phyloP scores from a whole-genome alignment of 2,329 filamentous ascomycete species.

The Ceratocystis harringtonii region DNA sequence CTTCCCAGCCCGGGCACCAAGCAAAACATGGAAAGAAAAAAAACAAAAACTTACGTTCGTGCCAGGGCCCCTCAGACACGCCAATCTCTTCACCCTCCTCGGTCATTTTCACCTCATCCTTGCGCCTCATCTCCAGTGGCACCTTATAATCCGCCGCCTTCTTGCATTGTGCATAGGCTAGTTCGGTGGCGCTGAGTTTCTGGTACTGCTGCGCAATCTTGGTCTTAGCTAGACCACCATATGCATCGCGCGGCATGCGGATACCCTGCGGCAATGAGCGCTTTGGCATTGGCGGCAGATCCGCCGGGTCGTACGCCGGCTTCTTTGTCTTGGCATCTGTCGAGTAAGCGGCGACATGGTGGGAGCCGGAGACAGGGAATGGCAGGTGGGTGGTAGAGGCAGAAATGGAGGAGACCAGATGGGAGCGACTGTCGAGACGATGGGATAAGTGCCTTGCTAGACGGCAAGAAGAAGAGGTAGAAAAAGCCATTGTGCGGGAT shows the following conservation, averaged over 20 bases:
- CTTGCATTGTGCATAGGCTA: conserved; percentile 61
- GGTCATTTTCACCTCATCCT: conserved; percentile 52
- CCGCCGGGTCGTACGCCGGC: not conserved
- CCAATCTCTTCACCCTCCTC: conserved; percentile 73
- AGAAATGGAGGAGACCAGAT: not conserved
- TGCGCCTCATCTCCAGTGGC: conserved; percentile 48
- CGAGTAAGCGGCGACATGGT: not conserved
- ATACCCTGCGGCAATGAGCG: conserved; percentile 12
- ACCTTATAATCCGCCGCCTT: conserved; percentile 63
- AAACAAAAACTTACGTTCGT: conserved; percentile 45
- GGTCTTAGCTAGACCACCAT: conserved; percentile 11
- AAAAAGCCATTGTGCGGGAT: conserved; percentile 5
- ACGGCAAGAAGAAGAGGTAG: not conserved
- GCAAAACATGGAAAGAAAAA: not conserved
- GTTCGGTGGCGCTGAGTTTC: conserved; percentile 64
- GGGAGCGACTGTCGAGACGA: not conserved
- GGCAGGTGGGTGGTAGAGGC: not conserved
- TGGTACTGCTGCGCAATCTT: conserved; percentile 32
- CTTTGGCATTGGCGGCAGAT: conserved; percentile 16
- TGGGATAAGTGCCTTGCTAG: not conserved
- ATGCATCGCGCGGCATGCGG: conserved; percentile 13
- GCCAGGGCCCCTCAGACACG: conserved; percentile 62
- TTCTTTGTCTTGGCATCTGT: not conserved
- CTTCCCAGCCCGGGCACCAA: not conserved
- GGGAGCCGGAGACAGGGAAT: not conserved